These are phyloP conservation scores for Globisporangium heterothallicum DNA, from an alignment of 352 stramenopile species.

Conservation along the genomic window DNA sequence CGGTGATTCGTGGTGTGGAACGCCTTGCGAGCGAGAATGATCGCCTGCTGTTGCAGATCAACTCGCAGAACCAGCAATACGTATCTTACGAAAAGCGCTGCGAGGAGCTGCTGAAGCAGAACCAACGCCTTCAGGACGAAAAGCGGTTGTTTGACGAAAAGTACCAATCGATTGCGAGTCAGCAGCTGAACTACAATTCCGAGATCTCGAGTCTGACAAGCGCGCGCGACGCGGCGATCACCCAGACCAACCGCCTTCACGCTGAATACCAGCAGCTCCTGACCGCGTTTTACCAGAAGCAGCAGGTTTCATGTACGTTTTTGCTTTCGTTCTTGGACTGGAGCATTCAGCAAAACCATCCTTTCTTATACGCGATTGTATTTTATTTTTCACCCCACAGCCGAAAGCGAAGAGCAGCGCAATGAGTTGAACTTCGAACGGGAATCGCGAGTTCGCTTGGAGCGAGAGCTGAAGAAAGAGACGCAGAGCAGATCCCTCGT, in stretches of 20 bases:
- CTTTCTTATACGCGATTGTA: too few relatives aligned
- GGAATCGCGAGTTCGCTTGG: conserved; percentile 41
- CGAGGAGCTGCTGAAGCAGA: conserved; percentile 57
- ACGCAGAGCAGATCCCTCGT: conserved; percentile 45
- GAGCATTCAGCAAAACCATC: too few relatives aligned
- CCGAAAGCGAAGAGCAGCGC: conserved; percentile 47
- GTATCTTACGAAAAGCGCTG: conserved; percentile 61
- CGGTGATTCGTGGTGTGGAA: conserved; percentile 67
- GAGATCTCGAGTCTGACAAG: conserved; percentile 55
- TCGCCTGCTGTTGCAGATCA: conserved; percentile 64
- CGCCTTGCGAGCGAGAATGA: conserved; percentile 71
- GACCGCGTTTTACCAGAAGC: conserved; percentile 69
- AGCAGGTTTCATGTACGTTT: conserved; percentile 43
- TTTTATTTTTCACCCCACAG: conserved; percentile 4
- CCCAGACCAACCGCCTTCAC: conserved; percentile 67
- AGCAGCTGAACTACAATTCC: conserved; percentile 43
- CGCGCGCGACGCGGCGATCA: conserved; percentile 60
- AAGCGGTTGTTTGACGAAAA: conserved; percentile 58
- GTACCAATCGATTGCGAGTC: conserved; percentile 46
- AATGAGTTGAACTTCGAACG: conserved; percentile 62
- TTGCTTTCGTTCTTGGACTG: background rate
- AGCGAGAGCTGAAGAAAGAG: conserved; percentile 62
- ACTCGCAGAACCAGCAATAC: conserved; percentile 76
- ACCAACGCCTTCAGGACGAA: conserved; percentile 57
- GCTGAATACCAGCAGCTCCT: conserved; percentile 71